These are phyloP conservation scores for Alloteropsis semialata DNA, from an alignment of 176 grass and related monocot species.

Conservation along the genomic window DNA sequence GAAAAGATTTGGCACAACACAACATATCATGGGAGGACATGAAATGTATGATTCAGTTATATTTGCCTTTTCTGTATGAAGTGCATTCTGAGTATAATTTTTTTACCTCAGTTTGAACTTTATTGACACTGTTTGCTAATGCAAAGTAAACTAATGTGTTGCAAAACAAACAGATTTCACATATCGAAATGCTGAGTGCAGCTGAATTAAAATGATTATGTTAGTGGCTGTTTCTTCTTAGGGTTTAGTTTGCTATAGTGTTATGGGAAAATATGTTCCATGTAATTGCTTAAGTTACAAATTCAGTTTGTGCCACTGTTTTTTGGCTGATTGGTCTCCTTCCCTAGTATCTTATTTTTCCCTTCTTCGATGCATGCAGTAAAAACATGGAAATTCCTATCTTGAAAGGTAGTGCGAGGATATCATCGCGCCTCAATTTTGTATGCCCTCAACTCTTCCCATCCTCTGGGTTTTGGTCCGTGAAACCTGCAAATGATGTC, in stretches of 20 bases:
- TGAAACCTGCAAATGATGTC: constrained; percentile 34
- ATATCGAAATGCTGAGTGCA: background rate
- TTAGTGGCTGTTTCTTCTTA: background rate
- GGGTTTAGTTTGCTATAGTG: background rate
- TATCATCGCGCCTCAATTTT: constrained; percentile 88
- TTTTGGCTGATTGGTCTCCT: background rate
- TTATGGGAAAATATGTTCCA: background rate
- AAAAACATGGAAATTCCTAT: constrained; percentile 96
- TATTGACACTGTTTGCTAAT: background rate
- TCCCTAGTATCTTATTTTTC: background rate
- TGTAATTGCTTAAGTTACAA: background rate
- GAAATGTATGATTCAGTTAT: constrained; percentile 71
- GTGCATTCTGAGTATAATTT: background rate
- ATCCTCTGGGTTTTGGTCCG: constrained; percentile 73
- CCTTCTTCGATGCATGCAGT: constrained; percentile 32
- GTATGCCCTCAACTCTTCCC: constrained; percentile 90
- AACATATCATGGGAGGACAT: constrained; percentile 98
- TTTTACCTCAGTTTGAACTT: constrained; percentile 3
- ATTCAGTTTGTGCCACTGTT: background rate
- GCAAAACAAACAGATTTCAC: background rate
- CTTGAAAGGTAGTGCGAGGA: constrained; percentile 82
- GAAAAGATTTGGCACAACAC: constrained; percentile 63
- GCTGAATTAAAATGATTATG: background rate
- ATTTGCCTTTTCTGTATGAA: constrained; percentile 4
- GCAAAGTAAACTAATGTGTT: constrained; percentile 7